A percentile compares a stretch with the other conserved stretches of the same genome.
These are phyloP conservation scores for Capsella rubella DNA, from an alignment of 441 rosid species.

Conservation along the genomic window DNA sequence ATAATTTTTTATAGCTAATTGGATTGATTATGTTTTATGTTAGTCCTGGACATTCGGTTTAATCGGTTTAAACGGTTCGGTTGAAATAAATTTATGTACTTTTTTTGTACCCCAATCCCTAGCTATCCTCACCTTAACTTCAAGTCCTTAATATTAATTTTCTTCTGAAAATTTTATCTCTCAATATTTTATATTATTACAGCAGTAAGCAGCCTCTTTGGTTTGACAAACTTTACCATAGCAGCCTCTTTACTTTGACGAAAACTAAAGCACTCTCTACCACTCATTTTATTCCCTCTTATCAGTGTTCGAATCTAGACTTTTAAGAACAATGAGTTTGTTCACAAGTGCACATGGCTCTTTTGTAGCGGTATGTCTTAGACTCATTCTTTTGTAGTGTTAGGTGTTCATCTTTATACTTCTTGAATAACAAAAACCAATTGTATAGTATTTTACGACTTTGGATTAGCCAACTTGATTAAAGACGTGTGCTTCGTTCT, in stretches of 20 bases:
- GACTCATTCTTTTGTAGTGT: too few species aligned
- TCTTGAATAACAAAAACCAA: constrained; percentile 9
- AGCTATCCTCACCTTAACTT: too few species aligned
- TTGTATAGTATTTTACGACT: background rate
- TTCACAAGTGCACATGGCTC: constrained; percentile 7
- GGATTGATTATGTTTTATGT: too few species aligned
- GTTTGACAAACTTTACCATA: background rate
- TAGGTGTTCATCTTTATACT: background rate
- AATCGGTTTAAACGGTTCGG: too few species aligned
- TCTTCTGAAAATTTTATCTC: too few species aligned
- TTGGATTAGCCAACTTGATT: background rate
- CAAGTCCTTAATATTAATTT: too few species aligned
- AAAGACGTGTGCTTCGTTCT: constrained; percentile 6
- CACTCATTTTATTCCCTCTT: background rate
- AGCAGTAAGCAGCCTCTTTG: background rate
- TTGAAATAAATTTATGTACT: too few species aligned
- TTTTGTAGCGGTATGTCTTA: background rate
- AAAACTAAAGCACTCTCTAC: background rate
- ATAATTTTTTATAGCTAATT: too few species aligned
- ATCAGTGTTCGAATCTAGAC: background rate
- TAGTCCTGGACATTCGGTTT: too few species aligned
- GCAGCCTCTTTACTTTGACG: background rate
- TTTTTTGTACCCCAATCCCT: too few species aligned
- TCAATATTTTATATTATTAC: too few species aligned
- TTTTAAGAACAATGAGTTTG: background rate